A percentile compares a stretch with the other conserved stretches of the same genome.
These are phyloP conservation scores for Cinnamomum chago DNA, from an alignment of 164 flowering plant genomes.

Conservation along the genomic window DNA sequence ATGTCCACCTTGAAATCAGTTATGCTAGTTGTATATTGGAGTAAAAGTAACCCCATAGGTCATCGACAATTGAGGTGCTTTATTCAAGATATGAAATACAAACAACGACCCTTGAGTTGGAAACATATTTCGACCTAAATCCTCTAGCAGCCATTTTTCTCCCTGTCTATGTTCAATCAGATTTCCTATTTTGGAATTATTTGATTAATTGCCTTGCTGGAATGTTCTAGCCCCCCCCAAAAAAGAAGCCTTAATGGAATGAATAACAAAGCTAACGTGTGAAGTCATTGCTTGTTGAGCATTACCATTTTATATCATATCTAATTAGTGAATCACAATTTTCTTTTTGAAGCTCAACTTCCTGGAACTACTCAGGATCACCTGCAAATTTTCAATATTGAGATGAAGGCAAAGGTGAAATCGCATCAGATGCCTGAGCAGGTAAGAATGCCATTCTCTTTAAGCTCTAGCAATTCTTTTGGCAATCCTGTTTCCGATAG, in stretches of 20 bases:
- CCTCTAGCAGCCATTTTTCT: not conserved
- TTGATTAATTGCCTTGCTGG: not conserved
- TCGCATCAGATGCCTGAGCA: conserved; percentile 99
- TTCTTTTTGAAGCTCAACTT: conserved; percentile 74
- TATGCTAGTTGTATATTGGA: not conserved
- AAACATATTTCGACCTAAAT: not conserved
- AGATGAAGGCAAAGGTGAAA: conserved; percentile 89
- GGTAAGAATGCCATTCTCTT: conserved; percentile 29
- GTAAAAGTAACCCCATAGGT: not conserved
- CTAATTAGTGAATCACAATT: conserved; percentile 13
- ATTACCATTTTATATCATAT: not conserved
- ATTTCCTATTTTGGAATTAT: not conserved
- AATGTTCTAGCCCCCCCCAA: not conserved
- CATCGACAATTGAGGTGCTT: not conserved
- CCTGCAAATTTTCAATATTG: conserved; percentile 95
- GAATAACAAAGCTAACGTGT: not conserved
- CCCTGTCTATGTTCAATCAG: not conserved
- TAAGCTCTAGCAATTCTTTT: not conserved
- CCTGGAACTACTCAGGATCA: conserved; percentile 97
- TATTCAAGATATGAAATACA: not conserved
- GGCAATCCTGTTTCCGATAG: not conserved
- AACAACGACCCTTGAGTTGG: not conserved
- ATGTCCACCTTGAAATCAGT: not conserved
- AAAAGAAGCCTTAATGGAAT: not conserved
- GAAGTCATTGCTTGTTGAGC: not conserved